phyloP scores from a whole-genome alignment of 495 filamentous ascomycete genomes.

The Penicillium nucicola region DNA sequence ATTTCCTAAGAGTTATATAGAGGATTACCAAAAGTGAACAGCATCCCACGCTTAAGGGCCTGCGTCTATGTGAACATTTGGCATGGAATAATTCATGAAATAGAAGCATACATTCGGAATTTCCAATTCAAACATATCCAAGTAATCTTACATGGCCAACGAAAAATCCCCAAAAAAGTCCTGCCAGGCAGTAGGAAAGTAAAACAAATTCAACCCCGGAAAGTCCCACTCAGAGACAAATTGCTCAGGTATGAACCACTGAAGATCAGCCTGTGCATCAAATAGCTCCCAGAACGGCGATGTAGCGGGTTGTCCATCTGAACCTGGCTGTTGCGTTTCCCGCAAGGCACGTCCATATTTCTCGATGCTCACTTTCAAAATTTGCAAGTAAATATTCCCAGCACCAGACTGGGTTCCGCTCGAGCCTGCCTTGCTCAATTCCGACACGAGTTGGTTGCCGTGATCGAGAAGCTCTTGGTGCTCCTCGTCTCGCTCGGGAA shows the following conservation, averaged over 20 bases:
- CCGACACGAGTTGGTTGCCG: slow-evolving; percentile 39
- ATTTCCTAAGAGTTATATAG: slow-evolving; percentile 17
- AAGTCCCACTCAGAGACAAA: slow-evolving; percentile 56
- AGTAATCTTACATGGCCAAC: slow-evolving; percentile 21
- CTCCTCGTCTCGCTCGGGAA: slow-evolving; percentile 39
- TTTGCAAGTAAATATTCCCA: slow-evolving; percentile 43
- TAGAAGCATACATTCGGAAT: background rate
- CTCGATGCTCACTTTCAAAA: slow-evolving; percentile 43
- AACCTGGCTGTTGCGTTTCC: slow-evolving; percentile 24
- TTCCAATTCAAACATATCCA: background rate
- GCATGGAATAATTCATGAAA: background rate
- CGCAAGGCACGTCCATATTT: slow-evolving; percentile 43
- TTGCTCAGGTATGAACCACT: slow-evolving; percentile 50
- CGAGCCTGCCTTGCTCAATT: slow-evolving; percentile 36
- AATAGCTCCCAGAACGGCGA: slow-evolving; percentile 39
- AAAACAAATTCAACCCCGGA: slow-evolving; percentile 48
- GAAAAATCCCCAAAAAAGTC: slow-evolving; percentile 44
- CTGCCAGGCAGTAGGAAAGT: slow-evolving; percentile 47
- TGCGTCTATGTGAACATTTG: slow-evolving; percentile 1
- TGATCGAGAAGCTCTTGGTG: slow-evolving; percentile 40
- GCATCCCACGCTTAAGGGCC: slow-evolving; percentile 7
- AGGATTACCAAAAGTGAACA: slow-evolving; percentile 21
- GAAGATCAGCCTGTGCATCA: slow-evolving; percentile 47
- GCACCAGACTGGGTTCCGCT: slow-evolving; percentile 22
- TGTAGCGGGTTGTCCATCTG: slow-evolving; percentile 15